phyloP scores from a whole-genome alignment of 2,329 filamentous ascomycete genomes.

The Ophiocordyceps camponoti-saundersi region DNA sequence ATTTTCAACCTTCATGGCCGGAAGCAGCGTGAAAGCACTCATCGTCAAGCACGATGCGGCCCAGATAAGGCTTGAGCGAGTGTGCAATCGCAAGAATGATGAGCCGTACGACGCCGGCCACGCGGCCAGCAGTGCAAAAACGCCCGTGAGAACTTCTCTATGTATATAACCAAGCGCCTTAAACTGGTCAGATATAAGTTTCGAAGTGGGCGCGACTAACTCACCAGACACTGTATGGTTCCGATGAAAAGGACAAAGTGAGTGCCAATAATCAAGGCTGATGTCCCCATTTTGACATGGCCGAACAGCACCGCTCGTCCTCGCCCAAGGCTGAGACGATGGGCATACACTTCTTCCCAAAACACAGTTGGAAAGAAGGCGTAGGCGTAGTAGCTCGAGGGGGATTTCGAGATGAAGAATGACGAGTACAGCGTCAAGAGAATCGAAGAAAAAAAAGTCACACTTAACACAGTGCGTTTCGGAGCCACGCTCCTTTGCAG shows the following conservation, averaged over 20 bases:
- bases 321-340: constrained; percentile 48
- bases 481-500: constrained; percentile 52
- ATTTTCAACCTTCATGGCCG: constrained; percentile 72
- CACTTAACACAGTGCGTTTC: constrained; percentile 41
- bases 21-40: constrained; percentile 80
- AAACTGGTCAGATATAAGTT: background rate
- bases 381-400: constrained; percentile 76
- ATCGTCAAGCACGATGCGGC: constrained; percentile 59
- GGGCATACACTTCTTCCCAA: constrained; percentile 88
- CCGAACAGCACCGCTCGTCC: constrained; percentile 54
- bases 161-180: constrained; percentile 86
- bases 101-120: constrained; percentile 67
- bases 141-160: constrained; percentile 67
- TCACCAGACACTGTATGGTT: constrained; percentile 62
- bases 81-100: constrained; percentile 52
- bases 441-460: constrained; percentile 54
- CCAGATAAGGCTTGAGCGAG: constrained; percentile 53
- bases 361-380: constrained; percentile 84
- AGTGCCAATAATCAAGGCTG: constrained; percentile 40
- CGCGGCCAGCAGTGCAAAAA: constrained; percentile 58
- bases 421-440: constrained; percentile 64
- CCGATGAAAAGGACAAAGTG: constrained; percentile 53
- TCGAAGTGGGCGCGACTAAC: constrained; percentile 7
- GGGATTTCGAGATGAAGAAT: constrained; percentile 64
- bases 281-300: constrained; percentile 44